Evolutionary conservation across 768 basidiomycete genomes (phyloP).

Genomic region (Termitomyces sp.): DNA sequence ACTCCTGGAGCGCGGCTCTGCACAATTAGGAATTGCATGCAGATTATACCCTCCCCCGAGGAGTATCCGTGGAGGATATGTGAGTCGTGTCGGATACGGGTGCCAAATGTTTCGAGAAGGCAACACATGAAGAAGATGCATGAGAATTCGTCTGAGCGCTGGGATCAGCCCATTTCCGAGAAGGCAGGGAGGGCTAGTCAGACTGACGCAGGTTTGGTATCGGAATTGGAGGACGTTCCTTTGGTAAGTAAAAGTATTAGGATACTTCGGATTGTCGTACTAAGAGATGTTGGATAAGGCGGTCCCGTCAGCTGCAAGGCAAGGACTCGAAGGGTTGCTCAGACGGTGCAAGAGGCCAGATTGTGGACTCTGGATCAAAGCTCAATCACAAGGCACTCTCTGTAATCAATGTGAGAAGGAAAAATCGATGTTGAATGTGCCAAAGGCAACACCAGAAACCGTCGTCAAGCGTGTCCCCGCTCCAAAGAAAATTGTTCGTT

Average conservation of each 20-base stretch:
- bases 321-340: not conserved
- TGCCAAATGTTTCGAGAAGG: not conserved
- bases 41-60: constrained; percentile 8
- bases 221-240: constrained; percentile 5
- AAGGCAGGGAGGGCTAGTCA: not conserved
- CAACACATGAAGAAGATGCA: constrained; percentile 4
- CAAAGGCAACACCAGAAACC: not conserved
- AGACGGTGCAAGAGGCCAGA: constrained; percentile 18
- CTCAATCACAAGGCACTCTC: constrained; percentile 9
- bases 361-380: constrained; percentile 17
- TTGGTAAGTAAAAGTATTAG: not conserved
- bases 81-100: no score
- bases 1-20: constrained; percentile 34
- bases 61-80: no score
- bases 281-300: not conserved
- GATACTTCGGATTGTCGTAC: not conserved
- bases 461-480: not conserved
- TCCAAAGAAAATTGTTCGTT: constrained; percentile 3
- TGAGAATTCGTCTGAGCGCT: not conserved
- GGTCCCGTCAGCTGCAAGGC: constrained; percentile 1
- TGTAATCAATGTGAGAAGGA: constrained; percentile 25
- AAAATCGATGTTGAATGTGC: not conserved
- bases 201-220: not conserved
- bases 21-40: constrained; percentile 23
- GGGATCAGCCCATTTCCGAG: not conserved